Percentiles rank a stretch among this genome's conserved stretches.
Conservation (phyloP, 2,329 filamentous ascomycete species). For the Colletotrichum trifolii region DNA sequence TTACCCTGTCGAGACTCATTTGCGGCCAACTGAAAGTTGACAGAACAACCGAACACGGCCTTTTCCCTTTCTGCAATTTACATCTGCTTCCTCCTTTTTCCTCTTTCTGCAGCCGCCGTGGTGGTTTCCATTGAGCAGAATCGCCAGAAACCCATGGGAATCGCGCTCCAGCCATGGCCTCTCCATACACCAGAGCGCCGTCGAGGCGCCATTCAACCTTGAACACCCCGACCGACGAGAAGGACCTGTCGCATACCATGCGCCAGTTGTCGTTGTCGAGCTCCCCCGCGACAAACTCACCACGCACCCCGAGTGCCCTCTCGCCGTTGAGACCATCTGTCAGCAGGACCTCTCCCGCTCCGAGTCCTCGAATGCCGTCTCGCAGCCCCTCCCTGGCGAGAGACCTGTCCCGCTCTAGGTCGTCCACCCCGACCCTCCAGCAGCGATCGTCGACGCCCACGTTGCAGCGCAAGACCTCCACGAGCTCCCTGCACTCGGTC, state of each 20-base stretch:
- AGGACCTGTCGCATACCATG: constrained; percentile 54
- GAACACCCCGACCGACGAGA: constrained; percentile 45
- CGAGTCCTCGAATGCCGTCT: constrained; percentile 50
- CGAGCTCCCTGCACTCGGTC: constrained; percentile 65
- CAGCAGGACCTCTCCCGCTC: constrained; percentile 51
- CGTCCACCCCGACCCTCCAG: constrained; percentile 60
- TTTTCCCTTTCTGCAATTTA: not conserved
- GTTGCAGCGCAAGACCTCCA: constrained; percentile 66
- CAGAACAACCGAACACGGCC: constrained; percentile 13
- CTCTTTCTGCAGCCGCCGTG: not conserved
- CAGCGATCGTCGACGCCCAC: constrained; percentile 56
- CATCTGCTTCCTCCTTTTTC: not conserved
- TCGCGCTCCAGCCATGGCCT: constrained; percentile 30
- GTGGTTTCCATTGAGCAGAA: not conserved
- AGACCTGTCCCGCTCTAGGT: constrained; percentile 52
- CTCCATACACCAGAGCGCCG: constrained; percentile 37
- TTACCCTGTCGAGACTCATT: constrained; percentile 20
- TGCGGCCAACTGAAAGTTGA: constrained; percentile 23
- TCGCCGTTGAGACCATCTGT: constrained; percentile 51
- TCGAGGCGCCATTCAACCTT: constrained; percentile 47
- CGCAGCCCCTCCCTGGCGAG: constrained; percentile 56
- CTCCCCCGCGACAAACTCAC: constrained; percentile 43
- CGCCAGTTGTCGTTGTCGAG: constrained; percentile 56
- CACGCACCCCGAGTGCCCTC: constrained; percentile 44
- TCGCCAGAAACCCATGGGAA: constrained; percentile 18